Evolutionary conservation across 805 yeast species (phyloP), one percentile per base, ranked within the genome.

Genomic region (Candida sakaeoensis): DNA sequence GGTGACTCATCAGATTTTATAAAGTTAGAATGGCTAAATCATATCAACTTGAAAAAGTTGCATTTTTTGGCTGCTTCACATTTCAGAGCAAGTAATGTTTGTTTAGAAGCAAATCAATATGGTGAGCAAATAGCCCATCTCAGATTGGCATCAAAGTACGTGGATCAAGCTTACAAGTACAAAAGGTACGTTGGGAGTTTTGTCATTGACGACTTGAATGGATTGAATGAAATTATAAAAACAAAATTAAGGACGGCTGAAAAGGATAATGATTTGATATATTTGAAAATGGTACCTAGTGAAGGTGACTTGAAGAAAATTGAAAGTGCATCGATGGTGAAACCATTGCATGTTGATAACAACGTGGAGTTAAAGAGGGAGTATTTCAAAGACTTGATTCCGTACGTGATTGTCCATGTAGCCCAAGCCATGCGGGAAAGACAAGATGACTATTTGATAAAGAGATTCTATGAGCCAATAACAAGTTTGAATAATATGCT

Each of bases 251-350:
- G 66, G 13, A 65, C 74, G 2, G 77, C 90, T 0, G 88, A 84
- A 47, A 73, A 80, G 47, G 96, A 89, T 48, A 89, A 89, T 54
- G 90, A 88, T 52, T 65, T 88, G 49, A 80, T 90, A 5, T 86
- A 87, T 57, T 60, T 85, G 28, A 81, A 84, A 42, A 61, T 66
- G 1, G 79, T 87, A 0, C 95, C 95, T 0, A 49, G 45, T 1
- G 51, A 48, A 6, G 42, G 53, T 0, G 63, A 68, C 2, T 48
- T 79, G 1, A 65, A 75, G 0, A 50, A 65, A 0, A 63, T 80
- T 3, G 53, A 60, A 2, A 73, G 74, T 2, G 80, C 79, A 0
- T 57, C 74, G 4, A 77, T 84, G 70, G 87, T 82, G 2, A 75
- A 75, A 37, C 62, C 77, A 0, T 53, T 44, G 2, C 14, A 40